Base-by-base conservation (phyloP, 768 basidiomycete genomes). In the Lentinula sp. region DNA sequence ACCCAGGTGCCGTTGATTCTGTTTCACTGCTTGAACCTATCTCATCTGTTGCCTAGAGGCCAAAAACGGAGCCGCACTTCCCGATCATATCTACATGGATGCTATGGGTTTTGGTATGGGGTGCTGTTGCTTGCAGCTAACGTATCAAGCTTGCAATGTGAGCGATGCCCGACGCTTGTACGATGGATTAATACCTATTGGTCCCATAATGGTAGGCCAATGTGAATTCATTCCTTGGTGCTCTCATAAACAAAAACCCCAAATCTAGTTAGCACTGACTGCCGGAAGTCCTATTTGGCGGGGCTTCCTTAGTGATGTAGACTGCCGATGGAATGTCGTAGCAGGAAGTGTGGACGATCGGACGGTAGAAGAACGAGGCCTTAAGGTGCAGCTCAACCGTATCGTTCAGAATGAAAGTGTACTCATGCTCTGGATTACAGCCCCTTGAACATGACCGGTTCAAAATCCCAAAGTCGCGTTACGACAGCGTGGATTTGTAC, bases 101-200 rank as follows among this genome's bases (percentile, higher is more conserved):
- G 95, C 97, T 8, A 98, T 98, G 97, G 96, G 95, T 33, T 99
- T 99, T 72, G 97, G 97, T 51, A 99, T 98, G 97, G 97, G 97
- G 6, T 98, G 96, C 66, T 96, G 93, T 68, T 98, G 97, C 73
- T 79, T 99, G 56, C 97, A 99, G 69, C 81, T 98, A 63, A 99
- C 97, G 13, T 98, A 98, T 77, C 97, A 99, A 73, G 90, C 95
- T 2, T 97, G 93, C 74, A 94, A 93, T 75, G 86, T 99, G 32
- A 81, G 84, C 36, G 95, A 99, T 71, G 95, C 97, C 10, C 81
- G 93, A 69, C 80, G 91, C 59, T 85, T 98, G 75, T 99, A 99
- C 71, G 97, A 99, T 71, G 92, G 91, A n/a, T 79, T 99, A 55
- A 87, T 97, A 20, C 97, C 97, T 10, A 78, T 99, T 32, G 93